A percentile compares a stretch with the other conserved stretches of the same genome.
Evolutionary conservation across 768 basidiomycete genomes (phyloP).

Genomic region (Panaeolus papilionaceus): DNA sequence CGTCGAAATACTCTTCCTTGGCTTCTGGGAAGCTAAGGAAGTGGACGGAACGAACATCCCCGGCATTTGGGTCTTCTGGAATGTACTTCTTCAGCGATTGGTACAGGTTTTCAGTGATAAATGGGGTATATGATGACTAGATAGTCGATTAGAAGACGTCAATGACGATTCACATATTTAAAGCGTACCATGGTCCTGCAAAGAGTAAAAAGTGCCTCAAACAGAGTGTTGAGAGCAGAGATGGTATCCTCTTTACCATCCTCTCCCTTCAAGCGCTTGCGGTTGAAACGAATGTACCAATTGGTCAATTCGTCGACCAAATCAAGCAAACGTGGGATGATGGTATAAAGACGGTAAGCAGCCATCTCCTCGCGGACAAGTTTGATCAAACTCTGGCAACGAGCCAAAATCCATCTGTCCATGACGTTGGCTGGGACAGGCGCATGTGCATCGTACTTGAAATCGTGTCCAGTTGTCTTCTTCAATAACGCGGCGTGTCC

Average conservation of each 20-base stretch:
- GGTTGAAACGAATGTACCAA: slow-evolving; percentile 99
- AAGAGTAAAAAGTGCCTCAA: slow-evolving; percentile 93
- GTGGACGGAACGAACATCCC: slow-evolving; percentile 92
- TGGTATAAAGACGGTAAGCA: slow-evolving; percentile 95
- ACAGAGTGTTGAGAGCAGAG: slow-evolving; percentile 91
- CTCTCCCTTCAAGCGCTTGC: slow-evolving; percentile 94
- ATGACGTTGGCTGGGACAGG: slow-evolving; percentile 90
- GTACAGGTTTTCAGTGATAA: slow-evolving; percentile 96
- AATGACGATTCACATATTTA: slow-evolving; percentile 1
- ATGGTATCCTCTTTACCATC: slow-evolving; percentile 88
- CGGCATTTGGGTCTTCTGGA: slow-evolving; percentile 70
- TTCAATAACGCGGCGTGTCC: slow-evolving; percentile 90
- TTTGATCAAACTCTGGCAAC: slow-evolving; percentile 96
- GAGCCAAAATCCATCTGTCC: slow-evolving; percentile 98
- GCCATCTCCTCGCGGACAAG: slow-evolving; percentile 95
- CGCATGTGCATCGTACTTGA: slow-evolving; percentile 88
- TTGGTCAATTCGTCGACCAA: slow-evolving; percentile 97
- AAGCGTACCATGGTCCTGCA: slow-evolving; percentile 88
- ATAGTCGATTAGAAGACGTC: slow-evolving; percentile 13
- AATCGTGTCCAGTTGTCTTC: slow-evolving; percentile 77
- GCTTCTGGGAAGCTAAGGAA: slow-evolving; percentile 94
- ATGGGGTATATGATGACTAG: slow-evolving; percentile 97
- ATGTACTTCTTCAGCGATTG: slow-evolving; percentile 89
- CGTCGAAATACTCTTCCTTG: slow-evolving; percentile 95
- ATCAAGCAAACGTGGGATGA: slow-evolving; percentile 92